Base-by-base conservation (phyloP, 306 rosid species). In the Casuarina equisetifolia region DNA sequence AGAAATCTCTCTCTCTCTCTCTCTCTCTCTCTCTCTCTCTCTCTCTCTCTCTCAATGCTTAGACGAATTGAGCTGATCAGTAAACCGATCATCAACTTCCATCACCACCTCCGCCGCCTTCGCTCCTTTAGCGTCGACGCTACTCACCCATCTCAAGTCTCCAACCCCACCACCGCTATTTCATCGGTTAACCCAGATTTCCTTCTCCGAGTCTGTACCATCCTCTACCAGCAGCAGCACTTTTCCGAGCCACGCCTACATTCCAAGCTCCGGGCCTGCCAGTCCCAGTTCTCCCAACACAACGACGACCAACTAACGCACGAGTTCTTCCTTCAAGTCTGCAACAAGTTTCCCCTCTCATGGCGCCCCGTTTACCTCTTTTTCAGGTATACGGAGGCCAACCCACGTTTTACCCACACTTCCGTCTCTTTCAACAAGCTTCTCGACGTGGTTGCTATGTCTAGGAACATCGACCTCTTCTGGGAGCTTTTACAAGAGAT, bases 261-360 rank as follows among this genome's bases (percentile, higher is more conserved):
- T 78, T 81, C 93, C 6, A 89, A 88, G 63, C 94, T 94, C 81
- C 62, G 75, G 50, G 78, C 94, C 38, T 80, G 78, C 82, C 73
- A 80, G 48, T 89, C 86, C 4, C 69, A 62, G 8, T 62, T 36
- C 9, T 3, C 35, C 44, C 45, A 62, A 25, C 32, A 25, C 32
- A 25, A 25, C 1, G 70, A 66, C 11, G 5, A 6, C 85, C 58
- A 80, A 40, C 89, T 90, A 79, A 88, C 91, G 78, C 98, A 86
- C 74, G 97, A 94, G 79, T 87, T 94, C 85, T 92, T 94, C 86
- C 91, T 94, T 45, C 98, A 89, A 40, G 96, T 92, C 32, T 92
- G 97, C 93, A 94, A 92, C 87, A 77, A 70, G 2, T 92, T 92
- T 83, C 96, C 97, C 4, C 78, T 66, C 48, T 90, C 97, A 76